Evolutionary conservation across 169 alveolate genomes (phyloP), one percentile per base, ranked within the genome.

Genomic region (Plasmodium blacklocki): DNA sequence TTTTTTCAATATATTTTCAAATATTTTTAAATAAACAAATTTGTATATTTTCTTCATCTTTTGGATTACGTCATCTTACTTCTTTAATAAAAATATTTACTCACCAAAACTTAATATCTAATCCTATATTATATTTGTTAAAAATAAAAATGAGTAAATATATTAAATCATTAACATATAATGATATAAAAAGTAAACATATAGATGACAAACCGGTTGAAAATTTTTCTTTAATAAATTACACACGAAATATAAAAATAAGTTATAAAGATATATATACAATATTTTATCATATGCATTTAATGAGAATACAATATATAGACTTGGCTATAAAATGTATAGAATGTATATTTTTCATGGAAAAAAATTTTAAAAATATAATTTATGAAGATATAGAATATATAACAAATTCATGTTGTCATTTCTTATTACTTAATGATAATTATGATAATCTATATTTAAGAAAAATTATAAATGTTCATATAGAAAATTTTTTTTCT

Each of bases 1-100:
- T 23, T 3, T 78, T 78, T 59, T 78, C 89, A 14, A 63, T n/a
- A 23, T 78, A 78, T 64, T 66, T 78, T 64, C 18, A 19, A 15
- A 18, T 78, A 19, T 78, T 78, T 52, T 43, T 45, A 50, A 78
- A 78, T 78, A 29, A 78, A 58, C 75, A 78, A 32, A 78, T 78
- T 50, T 59, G 64, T 23, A 21, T 18, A 8, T 78, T 78, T 66
- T 67, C 89, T 3, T 78, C 89, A 50, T 49, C 71, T 50, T 23
- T 78, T 78, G 54, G 56, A n/a, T 49, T 78, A 52, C 19, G 15
- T 45, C 89, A 78, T 64, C 66, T 78, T 47, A 70, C 66, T 9
- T 29, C 26, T 18, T 56, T 78, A 64, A 52, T 78, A 59, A 78
- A 78, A 66, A 64, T 78, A 50, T 78, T 49, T 18, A 59, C 71